Percentiles rank a stretch among this genome's conserved stretches.
These are phyloP conservation scores for Boletus huronensis DNA, from an alignment of 768 basidiomycete genomes.

Conservation along the genomic window DNA sequence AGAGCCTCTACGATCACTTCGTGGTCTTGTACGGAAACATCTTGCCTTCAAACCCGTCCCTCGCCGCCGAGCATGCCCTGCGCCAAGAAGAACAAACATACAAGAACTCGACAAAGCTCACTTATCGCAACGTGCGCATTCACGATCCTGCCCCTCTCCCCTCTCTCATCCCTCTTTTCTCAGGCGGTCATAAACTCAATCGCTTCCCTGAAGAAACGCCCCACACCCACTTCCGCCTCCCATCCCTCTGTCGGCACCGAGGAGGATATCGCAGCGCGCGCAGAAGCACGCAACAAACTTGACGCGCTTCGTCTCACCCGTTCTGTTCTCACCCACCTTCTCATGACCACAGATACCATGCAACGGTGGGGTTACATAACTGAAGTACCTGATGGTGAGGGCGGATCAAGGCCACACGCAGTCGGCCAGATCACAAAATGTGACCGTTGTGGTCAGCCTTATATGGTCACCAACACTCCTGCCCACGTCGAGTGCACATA, in stretches of 20 bases:
- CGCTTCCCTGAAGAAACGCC: conserved; percentile 49
- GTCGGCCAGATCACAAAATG: conserved; percentile 66
- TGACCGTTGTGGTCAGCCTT: conserved; percentile 73
- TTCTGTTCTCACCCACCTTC: conserved; percentile 50
- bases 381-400: conserved; percentile 61
- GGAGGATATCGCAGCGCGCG: conserved; percentile 53
- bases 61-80: conserved; percentile 77
- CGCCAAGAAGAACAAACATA: conserved; percentile 82
- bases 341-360: conserved; percentile 58
- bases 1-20: conserved; percentile 72
- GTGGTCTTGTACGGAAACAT: conserved; percentile 60
- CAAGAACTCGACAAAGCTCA: conserved; percentile 65
- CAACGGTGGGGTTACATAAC: conserved; percentile 67
- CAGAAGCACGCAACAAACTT: conserved; percentile 51
- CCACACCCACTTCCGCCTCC: conserved; percentile 50
- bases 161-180: conserved; percentile 12
- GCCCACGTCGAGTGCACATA: conserved; percentile 64
- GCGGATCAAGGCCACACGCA: conserved; percentile 60
- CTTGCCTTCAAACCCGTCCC: conserved; percentile 47
- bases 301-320: conserved; percentile 52
- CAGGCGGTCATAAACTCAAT: conserved; percentile 53
- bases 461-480: conserved; percentile 59
- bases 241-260: conserved; percentile 82
- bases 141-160: neutral
- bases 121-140: conserved; percentile 73